Percentiles rank a stretch among this genome's conserved stretches.
Conservation (phyloP, 2,329 filamentous ascomycete genomes). For the Aspergillus intermedius region DNA sequence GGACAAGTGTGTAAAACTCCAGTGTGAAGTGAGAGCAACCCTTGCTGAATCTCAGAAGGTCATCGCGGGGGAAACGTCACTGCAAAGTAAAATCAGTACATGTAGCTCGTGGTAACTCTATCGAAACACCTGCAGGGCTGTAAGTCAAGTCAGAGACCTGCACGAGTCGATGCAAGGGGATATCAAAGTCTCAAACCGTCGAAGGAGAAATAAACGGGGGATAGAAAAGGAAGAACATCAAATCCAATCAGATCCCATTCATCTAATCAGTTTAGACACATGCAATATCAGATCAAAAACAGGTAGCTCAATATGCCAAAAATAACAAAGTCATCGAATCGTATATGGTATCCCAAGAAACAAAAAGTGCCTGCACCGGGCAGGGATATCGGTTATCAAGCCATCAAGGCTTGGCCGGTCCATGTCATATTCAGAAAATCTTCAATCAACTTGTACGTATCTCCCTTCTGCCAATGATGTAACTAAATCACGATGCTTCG, state of each 20-base stretch:
- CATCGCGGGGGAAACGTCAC: not conserved
- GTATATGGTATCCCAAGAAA: not conserved
- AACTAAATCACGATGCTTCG: constrained; percentile 3
- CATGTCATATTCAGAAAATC: not conserved
- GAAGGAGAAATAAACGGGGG: constrained; percentile 1
- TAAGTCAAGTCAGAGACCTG: constrained; percentile 5
- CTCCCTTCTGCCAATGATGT: too few species aligned
- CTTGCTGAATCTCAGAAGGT: not conserved
- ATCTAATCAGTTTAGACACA: constrained; percentile 4
- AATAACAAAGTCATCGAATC: not conserved
- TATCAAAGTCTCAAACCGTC: not conserved
- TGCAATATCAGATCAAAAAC: not conserved
- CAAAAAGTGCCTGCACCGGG: not conserved
- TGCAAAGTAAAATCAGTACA: not conserved
- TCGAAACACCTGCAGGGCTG: constrained; percentile 11
- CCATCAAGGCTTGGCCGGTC: not conserved
- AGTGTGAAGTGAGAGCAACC: not conserved
- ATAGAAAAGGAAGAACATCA: constrained; percentile 1
- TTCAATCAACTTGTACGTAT: not conserved
- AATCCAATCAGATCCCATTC: not conserved
- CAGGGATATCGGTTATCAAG: not conserved
- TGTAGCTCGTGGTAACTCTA: not conserved
- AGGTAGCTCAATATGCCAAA: not conserved
- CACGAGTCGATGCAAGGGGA: constrained; percentile 15
- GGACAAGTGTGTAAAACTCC: not conserved